These are phyloP conservation scores for Castanea crenata DNA, from an alignment of 306 rosid species.

Conservation along the genomic window DNA sequence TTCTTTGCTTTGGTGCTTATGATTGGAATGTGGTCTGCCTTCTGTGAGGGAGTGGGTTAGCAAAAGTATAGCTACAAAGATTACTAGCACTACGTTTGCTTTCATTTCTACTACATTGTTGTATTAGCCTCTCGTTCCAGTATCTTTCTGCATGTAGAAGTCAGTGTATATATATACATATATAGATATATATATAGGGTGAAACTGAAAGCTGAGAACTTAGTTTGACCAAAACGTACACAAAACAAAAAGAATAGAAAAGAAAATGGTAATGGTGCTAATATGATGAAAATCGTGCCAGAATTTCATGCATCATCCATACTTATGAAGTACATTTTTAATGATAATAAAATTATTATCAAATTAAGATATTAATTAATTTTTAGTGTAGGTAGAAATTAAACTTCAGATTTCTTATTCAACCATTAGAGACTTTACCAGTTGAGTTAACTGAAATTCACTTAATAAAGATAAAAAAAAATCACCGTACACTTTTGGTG, in stretches of 20 bases:
- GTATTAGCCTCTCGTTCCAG: not conserved
- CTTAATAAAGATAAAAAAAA: no score
- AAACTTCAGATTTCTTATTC: accelerated
- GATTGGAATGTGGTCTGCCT: slow-evolving; percentile 6
- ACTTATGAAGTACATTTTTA: accelerated
- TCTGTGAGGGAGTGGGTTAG: slow-evolving; percentile 36
- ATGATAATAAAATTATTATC: accelerated
- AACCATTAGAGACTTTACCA: no score
- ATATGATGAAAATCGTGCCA: no score
- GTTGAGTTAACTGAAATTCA: no score
- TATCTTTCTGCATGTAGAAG: slow-evolving; percentile 13
- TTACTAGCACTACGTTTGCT: slow-evolving; percentile 25
- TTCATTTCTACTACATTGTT: slow-evolving; percentile 47
- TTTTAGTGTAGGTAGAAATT: accelerated
- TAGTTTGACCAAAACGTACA: not conserved
- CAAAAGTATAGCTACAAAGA: slow-evolving; percentile 40
- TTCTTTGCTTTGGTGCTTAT: slow-evolving; percentile 24
- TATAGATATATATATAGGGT: accelerated
- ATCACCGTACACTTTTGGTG: no score
- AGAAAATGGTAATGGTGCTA: no score
- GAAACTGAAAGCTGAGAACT: not conserved
- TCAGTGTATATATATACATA: not conserved
- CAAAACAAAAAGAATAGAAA: no score
- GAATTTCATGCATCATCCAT: no score
- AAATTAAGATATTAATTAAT: accelerated